Evolutionary conservation across 2,329 filamentous ascomycete species (phyloP), one percentile per base, ranked within the genome.

Genomic region (Westerdykella aurantiaca): DNA sequence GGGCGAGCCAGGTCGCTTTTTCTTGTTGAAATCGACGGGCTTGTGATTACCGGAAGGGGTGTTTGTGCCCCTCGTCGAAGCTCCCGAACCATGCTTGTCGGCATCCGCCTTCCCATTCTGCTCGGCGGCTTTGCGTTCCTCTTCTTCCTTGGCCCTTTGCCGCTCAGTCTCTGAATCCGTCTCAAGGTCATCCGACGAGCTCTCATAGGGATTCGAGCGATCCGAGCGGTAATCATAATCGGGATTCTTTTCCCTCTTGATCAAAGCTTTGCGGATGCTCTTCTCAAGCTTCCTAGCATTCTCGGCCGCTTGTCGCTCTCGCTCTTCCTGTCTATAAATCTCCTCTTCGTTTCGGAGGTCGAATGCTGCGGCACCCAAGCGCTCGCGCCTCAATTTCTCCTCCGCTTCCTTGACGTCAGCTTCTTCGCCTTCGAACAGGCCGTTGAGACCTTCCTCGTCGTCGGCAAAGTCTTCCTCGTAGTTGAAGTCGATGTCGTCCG

Each of bases 321-420:
- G 71, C 55, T 83, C 70, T 56, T 87, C 82, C 50, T 86, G 79
- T 50, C 88, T 76, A 49, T 93, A 83, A 21, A 71, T 63, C 40
- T 72, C 68, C 37, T 67, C 57, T 43, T 74, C 71, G 35, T 74
- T 65, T 37, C 71, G 72, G 11, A 73, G 72, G 58, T 94, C 85
- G 54, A 95, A 95, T 2, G 93, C 73, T 58, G 95, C 95, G 7
- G 91, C 91, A 41, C 82, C 82, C n/a, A 94, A 75, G 65, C 94
- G 89, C 65, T 90, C 86, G 18, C 79, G 78, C 66, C 86, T 87
- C 57, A 89, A 78, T 46, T 75, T 76, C 29, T 78, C 72, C 12
- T 79, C 80, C 16, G 81, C 81, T 45, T 82, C 79, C 50, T 85
- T 76, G 46, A 82, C 80, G 13, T 78, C 75, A 49, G 78, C 77